Evolutionary conservation across 768 basidiomycete genomes (phyloP).

Genomic region (Termitomyces sp.): DNA sequence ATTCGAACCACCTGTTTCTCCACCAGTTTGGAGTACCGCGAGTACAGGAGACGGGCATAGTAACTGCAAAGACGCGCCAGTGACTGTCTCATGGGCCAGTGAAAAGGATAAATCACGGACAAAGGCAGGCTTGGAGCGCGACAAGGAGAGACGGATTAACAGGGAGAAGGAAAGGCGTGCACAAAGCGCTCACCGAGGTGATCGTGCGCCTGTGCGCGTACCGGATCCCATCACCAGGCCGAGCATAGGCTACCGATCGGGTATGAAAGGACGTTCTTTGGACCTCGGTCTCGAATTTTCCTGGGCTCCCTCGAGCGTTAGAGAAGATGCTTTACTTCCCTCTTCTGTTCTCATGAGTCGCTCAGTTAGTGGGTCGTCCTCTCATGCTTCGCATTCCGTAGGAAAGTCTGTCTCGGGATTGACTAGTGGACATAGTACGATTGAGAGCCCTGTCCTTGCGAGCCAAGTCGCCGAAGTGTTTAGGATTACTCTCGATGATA

Average conservation of each 20-base stretch:
- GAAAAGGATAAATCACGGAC: conserved; percentile 9
- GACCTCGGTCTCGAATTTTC: conserved; percentile 65
- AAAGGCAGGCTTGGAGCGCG: conserved; percentile 14
- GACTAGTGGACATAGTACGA: conserved; percentile 13
- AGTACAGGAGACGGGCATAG: conserved; percentile 20
- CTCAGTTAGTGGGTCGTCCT: conserved; percentile 24
- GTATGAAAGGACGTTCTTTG: conserved; percentile 61
- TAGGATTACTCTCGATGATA: conserved; percentile 37
- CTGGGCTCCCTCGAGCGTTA: conserved; percentile 67
- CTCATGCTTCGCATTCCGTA: conserved; percentile 11
- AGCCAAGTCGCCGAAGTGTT: conserved; percentile 45
- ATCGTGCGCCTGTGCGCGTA: conserved; percentile 27
- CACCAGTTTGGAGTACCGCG: conserved; percentile 33
- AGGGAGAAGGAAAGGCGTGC: conserved; percentile 21
- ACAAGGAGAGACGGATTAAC: conserved; percentile 25
- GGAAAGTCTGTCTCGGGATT: conserved; percentile 19
- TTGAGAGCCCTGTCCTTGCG: conserved; percentile 28
- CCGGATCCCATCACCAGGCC: conserved; percentile 13
- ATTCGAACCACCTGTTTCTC: conserved; percentile 64
- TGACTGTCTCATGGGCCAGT: conserved; percentile 17
- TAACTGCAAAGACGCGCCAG: conserved; percentile 12
- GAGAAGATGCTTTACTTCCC: conserved; percentile 61
- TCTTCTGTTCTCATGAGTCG: conserved; percentile 32
- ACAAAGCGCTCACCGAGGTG: conserved; percentile 17
- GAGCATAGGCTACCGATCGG: conserved; percentile 34